phyloP scores from a whole-genome alignment of 164 flowering plant species.

The Liquidambar formosana region DNA sequence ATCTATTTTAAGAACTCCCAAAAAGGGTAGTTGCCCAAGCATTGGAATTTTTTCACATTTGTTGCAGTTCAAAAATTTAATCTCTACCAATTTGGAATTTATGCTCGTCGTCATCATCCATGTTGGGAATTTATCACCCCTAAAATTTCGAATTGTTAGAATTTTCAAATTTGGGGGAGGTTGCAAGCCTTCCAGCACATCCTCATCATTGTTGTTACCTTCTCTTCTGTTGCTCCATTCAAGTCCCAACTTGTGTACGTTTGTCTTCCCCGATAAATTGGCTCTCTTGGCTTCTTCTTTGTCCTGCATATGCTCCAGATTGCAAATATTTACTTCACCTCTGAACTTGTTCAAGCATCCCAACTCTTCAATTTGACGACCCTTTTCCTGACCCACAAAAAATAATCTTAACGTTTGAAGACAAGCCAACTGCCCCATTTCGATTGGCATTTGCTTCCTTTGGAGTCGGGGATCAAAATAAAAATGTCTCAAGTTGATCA shows the following conservation, averaged over 20 bases:
- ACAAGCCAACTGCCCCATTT: not conserved
- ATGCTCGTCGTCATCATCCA: constrained; percentile 4
- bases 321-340: not conserved
- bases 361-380: not conserved
- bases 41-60: constrained; percentile 8
- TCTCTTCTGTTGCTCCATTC: not conserved
- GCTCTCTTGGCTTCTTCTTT: constrained; percentile 1
- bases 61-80: not conserved
- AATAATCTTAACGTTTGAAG: constrained; percentile 14
- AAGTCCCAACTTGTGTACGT: not conserved
- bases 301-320: not conserved
- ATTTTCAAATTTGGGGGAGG: constrained; percentile 1
- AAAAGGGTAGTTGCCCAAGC: constrained; percentile 24
- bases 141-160: not conserved
- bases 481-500: constrained; percentile 15
- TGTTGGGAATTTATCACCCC: constrained; percentile 2
- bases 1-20: constrained; percentile 1
- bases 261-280: constrained; percentile 1
- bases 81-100: not conserved
- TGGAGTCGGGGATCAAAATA: too few relatives aligned
- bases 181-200: constrained; percentile 4
- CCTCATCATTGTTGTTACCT: not conserved
- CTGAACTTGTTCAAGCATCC: not conserved
- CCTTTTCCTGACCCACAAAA: not conserved
- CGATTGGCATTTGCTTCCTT: not conserved